Base-by-base conservation (phyloP, 2,329 filamentous ascomycete species). In the Colletotrichum lupini region DNA sequence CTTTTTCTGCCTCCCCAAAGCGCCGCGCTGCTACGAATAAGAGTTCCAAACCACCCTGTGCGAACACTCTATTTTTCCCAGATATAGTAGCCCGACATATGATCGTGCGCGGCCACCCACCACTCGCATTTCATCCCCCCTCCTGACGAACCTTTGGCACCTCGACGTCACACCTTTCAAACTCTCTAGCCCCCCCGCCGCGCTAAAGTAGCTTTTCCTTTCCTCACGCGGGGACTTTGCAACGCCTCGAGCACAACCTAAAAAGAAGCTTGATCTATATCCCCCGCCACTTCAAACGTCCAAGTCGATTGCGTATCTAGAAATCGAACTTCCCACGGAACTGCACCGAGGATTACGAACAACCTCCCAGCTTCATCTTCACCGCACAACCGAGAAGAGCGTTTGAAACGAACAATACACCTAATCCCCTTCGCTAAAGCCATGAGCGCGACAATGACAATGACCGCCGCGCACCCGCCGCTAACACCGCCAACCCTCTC, bases 391-490 rank as follows among this genome's bases (percentile, higher is more conserved):
- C 32, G 37, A 42, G 37, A 28, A 46, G 55, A 49, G 19, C 42
- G 42, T 12, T 42, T 7, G 14, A 16, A 35, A 35, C 11, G 37
- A 42, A 16, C 5, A 19, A 19, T 19, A 42, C 37, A 42, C 37
- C 12, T 19, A 42, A 19, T 19, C 32, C 9, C 35, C 6, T 16
- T 24, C 32, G 46, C 37, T 46, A 22, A 53, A 70, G 74, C 76
- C 59, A 75, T 77, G 32, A 75, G 76, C 22, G 74, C 70, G 9
- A 75, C 75, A 22, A 76, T 77, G 24, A 76, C 75, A 6, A 76
- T 76, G 24, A 75, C 76, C 24, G 74, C 75, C 14, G 75, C 73
- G 55, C 56, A 71, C 26, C 57, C 67, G 66, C 69, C 68, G 35
- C 46, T 57, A 14, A 57, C 72, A 42, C 72, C 68, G 58, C 68